Base-by-base conservation (phyloP, 2,329 filamentous ascomycete species). In the Cladophialophora exuberans region DNA sequence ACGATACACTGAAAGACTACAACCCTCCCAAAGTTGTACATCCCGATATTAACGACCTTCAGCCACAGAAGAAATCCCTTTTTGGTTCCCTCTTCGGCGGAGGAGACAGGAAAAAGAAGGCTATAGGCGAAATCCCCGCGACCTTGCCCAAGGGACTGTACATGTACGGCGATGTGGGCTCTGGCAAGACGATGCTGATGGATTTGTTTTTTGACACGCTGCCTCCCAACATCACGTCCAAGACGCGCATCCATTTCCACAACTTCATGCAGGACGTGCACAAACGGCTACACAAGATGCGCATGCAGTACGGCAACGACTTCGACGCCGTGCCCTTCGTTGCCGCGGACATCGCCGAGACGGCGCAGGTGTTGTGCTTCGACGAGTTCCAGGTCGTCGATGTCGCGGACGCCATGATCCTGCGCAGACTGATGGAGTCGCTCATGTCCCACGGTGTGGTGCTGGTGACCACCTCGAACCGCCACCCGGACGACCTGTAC, bases 191-290 rank as follows among this genome's bases (percentile, higher is more conserved):
- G 2, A 99, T 99, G 94, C 79, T 99, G 69, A 99, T 99, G 94
- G 93, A 99, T 70, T 79, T 99, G 45, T 97, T 97, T 72, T 96
- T 92, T 76, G 92, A 97, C 62, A 97, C 93, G 0, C 77, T 97
- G 18, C 94, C 94, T 0, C 71, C 77, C 13, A 87, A 87, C 56
- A 91, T 97, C 62, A 82, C 79, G 54, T 84, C 85, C 26, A 97
- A 96, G 76, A 95, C 87, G 42, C 83, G 94, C 43, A 97, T 99
- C 67, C 94, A 99, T 76, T 99, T 99, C 74, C 91, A 97, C 78
- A 96, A 96, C 72, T 99, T 99, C 78, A 99, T 99, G 94, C 94
- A 97, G 72, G 89, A 96, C 71, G 88, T 97, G 44, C 94, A 99
- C 75, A 90, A 87, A 71, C 83, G 93, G 57, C 77, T 97, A 66